Base-by-base conservation (phyloP, 2,329 filamentous ascomycete genomes). In the Aaosphaeria arxii region DNA sequence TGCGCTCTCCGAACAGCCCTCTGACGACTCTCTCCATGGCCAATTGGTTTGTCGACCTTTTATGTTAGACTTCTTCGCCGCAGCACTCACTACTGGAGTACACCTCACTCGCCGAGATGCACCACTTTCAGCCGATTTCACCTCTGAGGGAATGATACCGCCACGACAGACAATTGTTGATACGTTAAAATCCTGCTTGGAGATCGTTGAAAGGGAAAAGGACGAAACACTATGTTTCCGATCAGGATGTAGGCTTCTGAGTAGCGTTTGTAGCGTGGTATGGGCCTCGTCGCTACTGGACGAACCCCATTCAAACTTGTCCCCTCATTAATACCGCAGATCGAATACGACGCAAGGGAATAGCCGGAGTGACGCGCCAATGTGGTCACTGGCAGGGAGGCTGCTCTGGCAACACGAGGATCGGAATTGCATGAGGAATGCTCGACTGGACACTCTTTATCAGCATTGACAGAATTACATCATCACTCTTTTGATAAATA, bases 241-340 rank as follows among this genome's bases (percentile, higher is more conserved):
- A 6, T 52, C 50, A n/a, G 54, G 49, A 6, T 55, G 47, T 36
- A 43, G 47, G 5, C 46, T 56, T 6, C 39, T 58, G 55, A 65
- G 53, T 13, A 65, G 58, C 32, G 62, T 59, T 17, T 61, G 54
- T n/a, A 52, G 50, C 17, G 66, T 52, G 33, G 54, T 39, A 5
- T 58, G 52, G 11, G 64, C 60, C 17, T 50, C 60, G 9, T 54
- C 53, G 33, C 42, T 48, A 49, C 17, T 2, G 17, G 17, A 24
- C 17, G 17, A 24, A 24, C 17, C 17, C 17, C 17, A 24, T 24
- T 24, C 17, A 24, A 24, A 24, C 17, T 24, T 24, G 17, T 24
- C 17, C 17, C 2, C 17, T 24, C 17, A 24, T 24, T 24, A 24
- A 24, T 24, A 24, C 17, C 17, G 17, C 17, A 24, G 17, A 24